These are phyloP conservation scores for Alternaria metachromatica DNA, from an alignment of 2,329 filamentous ascomycete species.

Conservation along the genomic window DNA sequence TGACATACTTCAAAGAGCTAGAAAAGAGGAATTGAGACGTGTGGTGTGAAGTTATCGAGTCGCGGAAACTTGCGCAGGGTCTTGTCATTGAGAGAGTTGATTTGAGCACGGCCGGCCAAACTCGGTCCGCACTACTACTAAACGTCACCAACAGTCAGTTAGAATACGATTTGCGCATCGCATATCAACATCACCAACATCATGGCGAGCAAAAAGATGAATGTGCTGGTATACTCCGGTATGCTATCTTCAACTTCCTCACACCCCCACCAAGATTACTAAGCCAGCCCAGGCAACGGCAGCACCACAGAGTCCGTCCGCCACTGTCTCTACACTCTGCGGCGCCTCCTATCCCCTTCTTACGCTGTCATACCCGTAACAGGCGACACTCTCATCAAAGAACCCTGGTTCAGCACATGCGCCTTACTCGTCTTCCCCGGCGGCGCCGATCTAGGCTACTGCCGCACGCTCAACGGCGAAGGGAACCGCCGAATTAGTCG, in stretches of 20 bases:
- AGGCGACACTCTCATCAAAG: slow-evolving; percentile 79
- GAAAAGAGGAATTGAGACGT: background rate
- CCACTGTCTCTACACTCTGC: slow-evolving; percentile 86
- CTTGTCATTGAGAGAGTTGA: background rate
- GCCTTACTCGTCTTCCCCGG: slow-evolving; percentile 91
- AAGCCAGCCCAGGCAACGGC: slow-evolving; percentile 69
- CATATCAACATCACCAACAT: background rate
- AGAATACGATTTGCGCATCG: background rate
- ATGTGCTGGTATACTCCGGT: slow-evolving; percentile 94
- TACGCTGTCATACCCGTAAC: slow-evolving; percentile 91
- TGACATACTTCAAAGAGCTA: slow-evolving; percentile 56
- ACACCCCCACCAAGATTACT: background rate
- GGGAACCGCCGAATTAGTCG: slow-evolving; percentile 85
- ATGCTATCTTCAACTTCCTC: slow-evolving; percentile 25
- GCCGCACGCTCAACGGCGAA: slow-evolving; percentile 81
- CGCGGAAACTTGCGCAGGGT: background rate
- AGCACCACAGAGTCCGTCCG: slow-evolving; percentile 87
- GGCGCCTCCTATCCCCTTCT: slow-evolving; percentile 82
- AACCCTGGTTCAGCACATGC: slow-evolving; percentile 88
- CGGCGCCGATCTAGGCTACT: slow-evolving; percentile 92
- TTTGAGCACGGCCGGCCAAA: slow-evolving; percentile 38
- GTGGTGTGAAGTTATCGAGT: slow-evolving; percentile 6
- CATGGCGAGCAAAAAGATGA: slow-evolving; percentile 76
- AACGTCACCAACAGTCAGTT: slow-evolving; percentile 23
- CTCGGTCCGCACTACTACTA: slow-evolving; percentile 27